These are phyloP conservation scores for Lichtheimia ornata DNA, from an alignment of 371 early-diverging fungal species.

Conservation along the genomic window DNA sequence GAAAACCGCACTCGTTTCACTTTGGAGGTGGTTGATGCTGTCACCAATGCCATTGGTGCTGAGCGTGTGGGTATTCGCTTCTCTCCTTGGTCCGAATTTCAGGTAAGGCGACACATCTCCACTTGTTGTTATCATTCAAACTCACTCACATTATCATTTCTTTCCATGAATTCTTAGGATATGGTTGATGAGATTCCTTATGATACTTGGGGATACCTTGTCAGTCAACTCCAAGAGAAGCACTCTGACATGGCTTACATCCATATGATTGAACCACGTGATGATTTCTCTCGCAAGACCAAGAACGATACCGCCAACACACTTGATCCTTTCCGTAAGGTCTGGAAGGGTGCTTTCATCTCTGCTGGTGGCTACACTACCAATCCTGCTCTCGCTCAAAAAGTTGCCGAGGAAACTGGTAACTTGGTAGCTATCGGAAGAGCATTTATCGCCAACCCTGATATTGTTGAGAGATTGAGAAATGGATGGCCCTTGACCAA, in stretches of 20 bases:
- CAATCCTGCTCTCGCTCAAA: conserved; percentile 12
- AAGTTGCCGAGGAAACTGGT: conserved; percentile 25
- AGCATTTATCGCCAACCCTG: conserved; percentile 40
- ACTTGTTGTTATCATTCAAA: too few species aligned
- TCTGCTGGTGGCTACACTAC: conserved; percentile 32
- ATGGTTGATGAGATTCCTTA: conserved; percentile 31
- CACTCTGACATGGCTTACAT: conserved; percentile 33
- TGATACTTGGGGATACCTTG: conserved; percentile 35
- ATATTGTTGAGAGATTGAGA: conserved; percentile 29
- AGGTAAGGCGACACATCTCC: background rate
- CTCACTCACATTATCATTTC: too few species aligned
- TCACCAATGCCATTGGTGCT: conserved; percentile 20
- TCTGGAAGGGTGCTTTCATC: conserved; percentile 35
- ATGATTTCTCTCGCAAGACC: conserved; percentile 13
- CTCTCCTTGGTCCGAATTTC: conserved; percentile 23
- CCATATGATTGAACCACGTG: conserved; percentile 37
- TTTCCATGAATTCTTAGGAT: conserved; percentile 9
- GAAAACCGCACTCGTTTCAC: conserved; percentile 57
- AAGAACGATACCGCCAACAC: conserved; percentile 14
- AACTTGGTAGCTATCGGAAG: conserved; percentile 36
- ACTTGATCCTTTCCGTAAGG: conserved; percentile 27
- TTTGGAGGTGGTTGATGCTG: conserved; percentile 43
- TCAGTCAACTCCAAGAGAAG: conserved; percentile 20
- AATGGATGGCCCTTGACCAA: conserved; percentile 25
- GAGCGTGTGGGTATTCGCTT: conserved; percentile 22